Conservation (phyloP, 2,329 filamentous ascomycete genomes). For the Colletotrichum sp. region DNA sequence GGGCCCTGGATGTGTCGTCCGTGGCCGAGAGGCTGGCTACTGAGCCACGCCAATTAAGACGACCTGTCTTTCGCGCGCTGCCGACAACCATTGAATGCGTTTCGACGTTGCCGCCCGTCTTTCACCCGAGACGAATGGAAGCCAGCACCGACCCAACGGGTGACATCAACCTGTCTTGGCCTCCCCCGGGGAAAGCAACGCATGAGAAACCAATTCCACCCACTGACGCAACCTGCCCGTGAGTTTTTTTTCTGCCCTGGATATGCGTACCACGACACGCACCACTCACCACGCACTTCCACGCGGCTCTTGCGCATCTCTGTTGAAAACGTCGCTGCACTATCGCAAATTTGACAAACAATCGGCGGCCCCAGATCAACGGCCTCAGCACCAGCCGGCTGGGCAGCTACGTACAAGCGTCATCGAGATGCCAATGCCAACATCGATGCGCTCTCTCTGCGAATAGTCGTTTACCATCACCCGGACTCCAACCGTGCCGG, state of each 20-base stretch:
- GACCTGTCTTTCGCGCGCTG: not conserved
- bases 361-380: not conserved
- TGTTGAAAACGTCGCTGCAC: constrained; percentile 2
- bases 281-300: not conserved
- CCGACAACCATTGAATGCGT: not conserved
- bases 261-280: not conserved
- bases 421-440: constrained; percentile 1
- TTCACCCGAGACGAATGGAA: not conserved
- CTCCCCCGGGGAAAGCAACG: not conserved
- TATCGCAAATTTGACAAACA: not conserved
- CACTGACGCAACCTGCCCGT: constrained; percentile 9
- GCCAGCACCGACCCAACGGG: not conserved
- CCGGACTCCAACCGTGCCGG: not conserved
- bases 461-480: not conserved
- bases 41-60: not conserved
- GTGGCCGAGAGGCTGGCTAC: not conserved
- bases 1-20: not conserved
- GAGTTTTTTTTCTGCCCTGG: not conserved
- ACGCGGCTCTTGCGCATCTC: not conserved
- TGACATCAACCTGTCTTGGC: constrained; percentile 17
- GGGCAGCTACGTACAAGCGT: constrained; percentile 5
- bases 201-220: not conserved
- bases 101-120: not conserved
- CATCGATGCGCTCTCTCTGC: not conserved
- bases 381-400: not conserved